phyloP scores from a whole-genome alignment of 176 grass and related monocot species.

The Dendrocalamus sinicus region DNA sequence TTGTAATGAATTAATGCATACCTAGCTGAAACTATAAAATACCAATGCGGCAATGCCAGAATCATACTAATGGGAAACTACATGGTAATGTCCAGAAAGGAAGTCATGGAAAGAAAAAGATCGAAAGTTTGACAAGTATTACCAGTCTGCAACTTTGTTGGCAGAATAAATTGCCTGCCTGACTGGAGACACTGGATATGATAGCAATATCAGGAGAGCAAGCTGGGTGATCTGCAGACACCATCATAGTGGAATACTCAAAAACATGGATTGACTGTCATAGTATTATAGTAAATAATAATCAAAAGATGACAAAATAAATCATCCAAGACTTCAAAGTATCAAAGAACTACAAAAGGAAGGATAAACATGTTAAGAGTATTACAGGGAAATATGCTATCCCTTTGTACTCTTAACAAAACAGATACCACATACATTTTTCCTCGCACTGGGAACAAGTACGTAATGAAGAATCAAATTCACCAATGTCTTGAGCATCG shows the following conservation, averaged over 20 bases:
- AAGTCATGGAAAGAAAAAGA: conserved; percentile 27
- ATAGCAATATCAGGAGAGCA: conserved; percentile 59
- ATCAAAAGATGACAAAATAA: conserved; percentile 22
- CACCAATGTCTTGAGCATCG: conserved; percentile 46
- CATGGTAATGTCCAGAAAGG: conserved; percentile 25
- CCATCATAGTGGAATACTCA: conserved; percentile 37
- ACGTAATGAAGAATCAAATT: conserved; percentile 55
- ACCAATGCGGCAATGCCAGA: background rate
- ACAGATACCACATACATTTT: conserved; percentile 69
- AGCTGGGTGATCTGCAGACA: conserved; percentile 70
- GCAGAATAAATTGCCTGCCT: conserved; percentile 68
- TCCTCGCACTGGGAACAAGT: conserved; percentile 74
- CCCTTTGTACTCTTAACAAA: too few relatives aligned
- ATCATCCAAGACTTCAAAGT: conserved; percentile 27
- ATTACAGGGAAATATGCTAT: too few relatives aligned
- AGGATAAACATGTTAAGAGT: too few relatives aligned
- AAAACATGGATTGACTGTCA: conserved; percentile 34
- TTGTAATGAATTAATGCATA: background rate
- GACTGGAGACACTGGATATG: conserved; percentile 37
- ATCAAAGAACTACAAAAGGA: conserved; percentile 24
- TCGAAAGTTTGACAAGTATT: conserved; percentile 12
- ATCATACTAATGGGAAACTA: conserved; percentile 32
- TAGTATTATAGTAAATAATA: conserved; percentile 30
- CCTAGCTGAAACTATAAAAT: conserved; percentile 15
- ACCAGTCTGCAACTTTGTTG: conserved; percentile 86